Percentiles rank a stretch among this genome's conserved stretches.
phyloP scores from a whole-genome alignment of 1,139 yeast species.

The Waltiozyma sp. region DNA sequence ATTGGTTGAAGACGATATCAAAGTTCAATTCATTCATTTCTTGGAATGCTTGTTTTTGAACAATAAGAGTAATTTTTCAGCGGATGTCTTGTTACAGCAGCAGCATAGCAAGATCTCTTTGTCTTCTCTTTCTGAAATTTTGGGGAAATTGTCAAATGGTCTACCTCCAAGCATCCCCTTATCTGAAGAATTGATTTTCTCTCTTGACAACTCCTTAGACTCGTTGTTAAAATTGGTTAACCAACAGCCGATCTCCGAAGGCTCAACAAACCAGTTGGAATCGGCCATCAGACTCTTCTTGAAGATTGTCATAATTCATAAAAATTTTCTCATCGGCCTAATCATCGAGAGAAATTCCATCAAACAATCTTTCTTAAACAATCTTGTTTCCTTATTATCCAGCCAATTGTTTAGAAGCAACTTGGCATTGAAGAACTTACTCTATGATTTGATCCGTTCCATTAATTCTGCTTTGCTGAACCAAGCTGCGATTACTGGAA shows the following conservation, averaged over 20 bases:
- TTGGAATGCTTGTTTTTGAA: conserved; percentile 34
- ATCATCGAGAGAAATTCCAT: conserved; percentile 19
- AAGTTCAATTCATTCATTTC: conserved; percentile 23
- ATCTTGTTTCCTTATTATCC: conserved; percentile 35
- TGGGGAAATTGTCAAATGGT: conserved; percentile 9
- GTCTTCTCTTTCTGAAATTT: neutral
- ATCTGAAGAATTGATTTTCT: conserved; percentile 16
- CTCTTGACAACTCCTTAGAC: conserved; percentile 16
- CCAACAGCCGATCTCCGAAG: conserved; percentile 7
- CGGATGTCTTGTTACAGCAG: neutral
- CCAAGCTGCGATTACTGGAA: conserved; percentile 8
- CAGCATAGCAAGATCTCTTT: neutral
- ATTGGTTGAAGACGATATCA: conserved; percentile 22
- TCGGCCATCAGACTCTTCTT: conserved; percentile 31
- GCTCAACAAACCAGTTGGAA: conserved; percentile 4
- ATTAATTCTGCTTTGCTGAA: conserved; percentile 30
- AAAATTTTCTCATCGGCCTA: conserved; percentile 26
- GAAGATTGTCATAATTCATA: conserved; percentile 52
- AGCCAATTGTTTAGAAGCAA: conserved; percentile 29
- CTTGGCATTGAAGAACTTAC: conserved; percentile 35
- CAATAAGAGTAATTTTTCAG: conserved; percentile 34
- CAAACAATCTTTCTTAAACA: conserved; percentile 24
- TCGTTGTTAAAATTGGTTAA: conserved; percentile 12
- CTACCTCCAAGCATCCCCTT: conserved; percentile 6
- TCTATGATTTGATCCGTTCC: conserved; percentile 53